phyloP scores from a whole-genome alignment of 1,284 basidiomycete genomes.

The Apiotrichum siamense region DNA sequence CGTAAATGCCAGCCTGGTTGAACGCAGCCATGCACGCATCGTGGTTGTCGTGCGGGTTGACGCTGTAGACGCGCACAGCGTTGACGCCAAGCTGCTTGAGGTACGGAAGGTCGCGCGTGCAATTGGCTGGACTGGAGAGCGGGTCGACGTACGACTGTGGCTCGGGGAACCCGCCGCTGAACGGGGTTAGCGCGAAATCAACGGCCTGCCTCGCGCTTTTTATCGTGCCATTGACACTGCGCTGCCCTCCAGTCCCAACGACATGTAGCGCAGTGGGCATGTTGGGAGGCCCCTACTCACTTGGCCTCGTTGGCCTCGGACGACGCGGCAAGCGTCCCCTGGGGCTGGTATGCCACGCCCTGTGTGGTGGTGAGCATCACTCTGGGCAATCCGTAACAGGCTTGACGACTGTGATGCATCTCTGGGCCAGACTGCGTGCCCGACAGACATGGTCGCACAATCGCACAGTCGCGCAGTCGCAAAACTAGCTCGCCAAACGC shows the following conservation, averaged over 20 bases:
- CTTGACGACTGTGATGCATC: no score
- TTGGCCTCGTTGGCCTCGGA: slow-evolving; percentile 53
- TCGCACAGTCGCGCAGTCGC: no score
- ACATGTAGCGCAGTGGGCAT: not conserved
- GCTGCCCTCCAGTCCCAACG: no score
- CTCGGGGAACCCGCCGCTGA: slow-evolving; percentile 61
- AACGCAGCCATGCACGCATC: slow-evolving; percentile 77
- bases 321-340: slow-evolving; percentile 55
- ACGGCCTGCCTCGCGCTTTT: no score
- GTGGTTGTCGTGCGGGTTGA: slow-evolving; percentile 73
- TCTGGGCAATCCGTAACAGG: no score
- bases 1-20: slow-evolving; percentile 74
- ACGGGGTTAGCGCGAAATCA: no score
- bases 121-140: slow-evolving; percentile 61
- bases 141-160: slow-evolving; percentile 59
- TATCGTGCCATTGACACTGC: no score
- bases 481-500: slow-evolving; percentile 4
- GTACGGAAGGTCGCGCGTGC: slow-evolving; percentile 70
- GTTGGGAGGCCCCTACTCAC: slow-evolving; percentile 23
- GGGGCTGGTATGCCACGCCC: slow-evolving; percentile 83
- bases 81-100: slow-evolving; percentile 55
- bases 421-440: no score
- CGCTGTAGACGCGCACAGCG: slow-evolving; percentile 75
- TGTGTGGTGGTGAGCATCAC: slow-evolving; percentile 21
- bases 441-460: no score